Evolutionary conservation across 2,329 filamentous ascomycete species (phyloP).

Genomic region (Colletotrichum somersetense): DNA sequence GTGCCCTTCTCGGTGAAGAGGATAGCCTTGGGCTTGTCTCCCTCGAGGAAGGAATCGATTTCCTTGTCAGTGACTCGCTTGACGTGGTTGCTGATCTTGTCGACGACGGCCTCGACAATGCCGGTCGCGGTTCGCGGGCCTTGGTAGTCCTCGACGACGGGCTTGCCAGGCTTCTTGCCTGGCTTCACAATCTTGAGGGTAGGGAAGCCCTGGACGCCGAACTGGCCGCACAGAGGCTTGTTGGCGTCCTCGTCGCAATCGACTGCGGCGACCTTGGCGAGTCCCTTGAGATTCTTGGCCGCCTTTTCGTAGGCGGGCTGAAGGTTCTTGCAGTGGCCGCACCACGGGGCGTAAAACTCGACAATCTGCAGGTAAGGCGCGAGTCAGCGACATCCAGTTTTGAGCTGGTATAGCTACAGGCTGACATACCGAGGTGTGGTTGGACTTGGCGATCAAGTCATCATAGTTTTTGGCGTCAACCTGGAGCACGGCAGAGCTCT

Average conservation of each 20-base stretch:
- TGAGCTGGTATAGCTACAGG: neutral
- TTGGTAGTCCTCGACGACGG: constrained; percentile 90
- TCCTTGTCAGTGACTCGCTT: constrained; percentile 84
- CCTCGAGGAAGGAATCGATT: constrained; percentile 79
- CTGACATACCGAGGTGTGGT: constrained; percentile 82
- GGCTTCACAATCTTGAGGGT: constrained; percentile 95
- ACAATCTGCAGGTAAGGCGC: constrained; percentile 60
- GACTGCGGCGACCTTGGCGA: constrained; percentile 93
- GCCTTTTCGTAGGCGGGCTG: constrained; percentile 97
- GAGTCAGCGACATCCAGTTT: constrained; percentile 2
- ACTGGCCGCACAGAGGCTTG: constrained; percentile 85
- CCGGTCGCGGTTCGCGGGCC: constrained; percentile 85
- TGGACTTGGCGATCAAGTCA: constrained; percentile 85
- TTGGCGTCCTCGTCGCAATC: constrained; percentile 96
- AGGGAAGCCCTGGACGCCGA: constrained; percentile 94
- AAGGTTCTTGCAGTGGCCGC: constrained; percentile 95
- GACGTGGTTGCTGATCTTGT: constrained; percentile 93
- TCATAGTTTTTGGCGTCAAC: constrained; percentile 84
- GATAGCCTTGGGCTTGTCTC: constrained; percentile 83
- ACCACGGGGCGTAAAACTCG: constrained; percentile 98
- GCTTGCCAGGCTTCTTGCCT: constrained; percentile 80
- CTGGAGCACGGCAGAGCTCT: constrained; percentile 88
- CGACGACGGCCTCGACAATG: constrained; percentile 87
- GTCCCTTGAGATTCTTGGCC: constrained; percentile 87
- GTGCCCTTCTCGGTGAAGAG: constrained; percentile 95